Conservation (phyloP, 2,329 filamentous ascomycete genomes). For the Trichophyton benhamiae region DNA sequence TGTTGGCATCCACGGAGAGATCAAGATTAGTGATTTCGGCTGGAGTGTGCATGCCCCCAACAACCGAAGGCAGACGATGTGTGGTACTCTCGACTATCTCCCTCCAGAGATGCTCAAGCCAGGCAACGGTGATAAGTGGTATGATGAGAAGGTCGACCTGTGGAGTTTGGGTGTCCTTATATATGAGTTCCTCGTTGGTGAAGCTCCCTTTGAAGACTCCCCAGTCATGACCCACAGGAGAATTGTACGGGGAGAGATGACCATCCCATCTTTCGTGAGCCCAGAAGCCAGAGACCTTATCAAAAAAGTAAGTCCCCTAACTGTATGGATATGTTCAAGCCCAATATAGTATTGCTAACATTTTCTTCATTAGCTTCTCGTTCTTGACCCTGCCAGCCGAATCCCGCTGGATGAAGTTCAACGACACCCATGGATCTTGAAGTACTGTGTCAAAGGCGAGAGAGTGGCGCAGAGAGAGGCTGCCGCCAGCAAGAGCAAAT, state of each 20-base stretch:
- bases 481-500: slow-evolving; percentile 18
- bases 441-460: slow-evolving; percentile 62
- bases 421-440: slow-evolving; percentile 89
- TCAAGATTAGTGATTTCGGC: slow-evolving; percentile 97
- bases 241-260: slow-evolving; percentile 84
- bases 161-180: slow-evolving; percentile 93
- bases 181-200: slow-evolving; percentile 91
- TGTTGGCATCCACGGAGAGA: slow-evolving; percentile 89
- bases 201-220: slow-evolving; percentile 94
- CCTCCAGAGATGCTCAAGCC: slow-evolving; percentile 94
- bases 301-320: slow-evolving; percentile 50
- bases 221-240: slow-evolving; percentile 86
- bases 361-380: slow-evolving; percentile 51
- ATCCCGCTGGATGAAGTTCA: slow-evolving; percentile 82
- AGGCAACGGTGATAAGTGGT: slow-evolving; percentile 70
- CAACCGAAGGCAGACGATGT: slow-evolving; percentile 86
- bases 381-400: slow-evolving; percentile 86
- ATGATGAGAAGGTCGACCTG: slow-evolving; percentile 88
- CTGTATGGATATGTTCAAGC: no score
- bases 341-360: slow-evolving; percentile 11
- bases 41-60: slow-evolving; percentile 98
- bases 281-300: slow-evolving; percentile 85
- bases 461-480: slow-evolving; percentile 33
- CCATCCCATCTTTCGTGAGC: slow-evolving; percentile 79
- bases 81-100: slow-evolving; percentile 91